phyloP scores from a whole-genome alignment of 176 grass and related monocot genomes.

The Saccharum officinarum region DNA sequence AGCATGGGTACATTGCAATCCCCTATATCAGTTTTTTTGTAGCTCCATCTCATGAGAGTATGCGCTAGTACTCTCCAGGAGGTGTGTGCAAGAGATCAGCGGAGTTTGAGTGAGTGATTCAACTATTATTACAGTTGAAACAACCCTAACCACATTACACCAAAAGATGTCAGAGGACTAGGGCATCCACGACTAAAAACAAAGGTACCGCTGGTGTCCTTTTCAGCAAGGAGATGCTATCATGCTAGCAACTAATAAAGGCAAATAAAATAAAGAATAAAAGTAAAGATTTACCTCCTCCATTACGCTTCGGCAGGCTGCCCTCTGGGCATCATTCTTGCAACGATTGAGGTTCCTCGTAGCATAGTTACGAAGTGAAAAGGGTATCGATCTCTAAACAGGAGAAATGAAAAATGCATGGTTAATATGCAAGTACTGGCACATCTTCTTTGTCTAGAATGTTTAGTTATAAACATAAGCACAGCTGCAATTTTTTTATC shows the following conservation, averaged over 20 bases:
- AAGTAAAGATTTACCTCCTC: slow-evolving; percentile 50
- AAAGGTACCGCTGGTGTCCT: not conserved
- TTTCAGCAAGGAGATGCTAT: slow-evolving; percentile 3
- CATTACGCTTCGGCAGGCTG: slow-evolving; percentile 60
- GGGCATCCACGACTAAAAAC: slow-evolving; percentile 8
- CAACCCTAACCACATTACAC: slow-evolving; percentile 8
- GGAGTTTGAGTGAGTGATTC: not conserved
- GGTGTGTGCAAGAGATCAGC: not conserved
- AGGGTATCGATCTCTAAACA: slow-evolving; percentile 69
- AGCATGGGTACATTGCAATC: not conserved
- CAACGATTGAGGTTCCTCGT: slow-evolving; percentile 72
- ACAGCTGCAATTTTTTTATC: not conserved
- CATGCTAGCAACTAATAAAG: slow-evolving; percentile 23
- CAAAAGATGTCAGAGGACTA: slow-evolving; percentile 18
- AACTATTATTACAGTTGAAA: slow-evolving; percentile 19
- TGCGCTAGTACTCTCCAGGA: not conserved
- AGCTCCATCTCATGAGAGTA: not conserved
- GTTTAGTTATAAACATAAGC: not conserved
- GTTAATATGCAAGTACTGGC: slow-evolving; percentile 37
- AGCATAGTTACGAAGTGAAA: slow-evolving; percentile 73
- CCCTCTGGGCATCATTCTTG: slow-evolving; percentile 74
- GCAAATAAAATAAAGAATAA: not conserved
- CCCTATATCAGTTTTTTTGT: not conserved
- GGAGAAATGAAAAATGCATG: slow-evolving; percentile 30
- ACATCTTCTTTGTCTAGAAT: not conserved